Evolutionary conservation across 1,284 basidiomycete species (phyloP).

Genomic region (Boletellus deceptivus): DNA sequence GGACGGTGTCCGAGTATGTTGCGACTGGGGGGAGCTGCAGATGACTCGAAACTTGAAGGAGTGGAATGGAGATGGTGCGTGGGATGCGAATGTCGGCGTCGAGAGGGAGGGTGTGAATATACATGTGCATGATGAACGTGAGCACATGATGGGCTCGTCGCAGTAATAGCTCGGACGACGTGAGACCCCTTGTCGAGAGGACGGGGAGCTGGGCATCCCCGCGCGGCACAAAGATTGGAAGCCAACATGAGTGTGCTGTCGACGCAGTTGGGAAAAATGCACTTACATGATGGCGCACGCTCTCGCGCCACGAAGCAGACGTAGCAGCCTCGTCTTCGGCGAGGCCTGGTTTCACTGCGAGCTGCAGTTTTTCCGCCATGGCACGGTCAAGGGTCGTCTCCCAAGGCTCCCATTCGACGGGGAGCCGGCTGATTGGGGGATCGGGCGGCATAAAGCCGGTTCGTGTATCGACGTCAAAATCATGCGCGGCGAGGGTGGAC

Average conservation of each 20-base stretch:
- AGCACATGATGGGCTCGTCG: slow-evolving; percentile 86
- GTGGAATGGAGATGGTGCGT: slow-evolving; percentile 70
- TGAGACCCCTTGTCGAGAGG: slow-evolving; percentile 36
- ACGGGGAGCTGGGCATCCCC: slow-evolving; percentile 37
- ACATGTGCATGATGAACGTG: slow-evolving; percentile 85
- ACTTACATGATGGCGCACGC: slow-evolving; percentile 56
- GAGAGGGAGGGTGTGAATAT: slow-evolving; percentile 76
- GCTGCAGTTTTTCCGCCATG: slow-evolving; percentile 48
- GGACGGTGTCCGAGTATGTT: slow-evolving; percentile 91
- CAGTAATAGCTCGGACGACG: slow-evolving; percentile 61
- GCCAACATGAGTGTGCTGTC: background rate
- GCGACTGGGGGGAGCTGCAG: slow-evolving; percentile 88
- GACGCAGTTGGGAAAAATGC: background rate
- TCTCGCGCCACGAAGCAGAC: slow-evolving; percentile 62
- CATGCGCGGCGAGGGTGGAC: slow-evolving; percentile 85
- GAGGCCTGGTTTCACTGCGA: slow-evolving; percentile 50
- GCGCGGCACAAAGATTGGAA: background rate
- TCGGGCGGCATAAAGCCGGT: slow-evolving; percentile 92
- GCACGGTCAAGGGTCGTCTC: slow-evolving; percentile 58
- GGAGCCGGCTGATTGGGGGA: slow-evolving; percentile 66
- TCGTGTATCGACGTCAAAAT: slow-evolving; percentile 91
- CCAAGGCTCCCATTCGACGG: slow-evolving; percentile 66
- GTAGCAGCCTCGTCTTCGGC: slow-evolving; percentile 42
- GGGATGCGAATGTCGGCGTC: slow-evolving; percentile 62
- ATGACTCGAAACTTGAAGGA: slow-evolving; percentile 71